These are phyloP conservation scores for Myriosclerotinia curreyana DNA, from an alignment of 2,329 filamentous ascomycete species.

Conservation along the genomic window DNA sequence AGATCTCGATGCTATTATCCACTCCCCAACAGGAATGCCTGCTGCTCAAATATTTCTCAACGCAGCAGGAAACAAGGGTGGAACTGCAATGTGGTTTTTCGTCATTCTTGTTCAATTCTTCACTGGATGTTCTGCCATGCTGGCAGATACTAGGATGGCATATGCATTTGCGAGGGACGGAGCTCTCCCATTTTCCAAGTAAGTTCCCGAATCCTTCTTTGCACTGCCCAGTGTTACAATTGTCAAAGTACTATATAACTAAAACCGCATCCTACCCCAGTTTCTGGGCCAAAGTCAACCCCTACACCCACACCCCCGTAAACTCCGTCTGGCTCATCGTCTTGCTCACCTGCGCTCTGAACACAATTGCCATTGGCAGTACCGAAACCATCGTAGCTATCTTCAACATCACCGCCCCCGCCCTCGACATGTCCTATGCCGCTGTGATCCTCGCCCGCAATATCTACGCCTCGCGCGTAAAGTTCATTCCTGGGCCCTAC, in stretches of 20 bases:
- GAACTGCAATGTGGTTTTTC: conserved; percentile 59
- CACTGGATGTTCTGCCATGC: conserved; percentile 60
- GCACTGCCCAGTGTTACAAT: neutral
- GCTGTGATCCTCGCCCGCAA: conserved; percentile 52
- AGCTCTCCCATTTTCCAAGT: conserved; percentile 58
- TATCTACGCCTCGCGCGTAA: conserved; percentile 30
- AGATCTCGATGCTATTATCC: conserved; percentile 55
- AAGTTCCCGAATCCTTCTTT: conserved; percentile 1
- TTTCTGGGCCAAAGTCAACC: conserved; percentile 52
- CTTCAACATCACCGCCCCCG: conserved; percentile 52
- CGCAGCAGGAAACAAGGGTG: conserved; percentile 54
- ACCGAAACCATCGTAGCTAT: conserved; percentile 51
- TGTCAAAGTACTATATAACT: neutral
- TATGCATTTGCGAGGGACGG: conserved; percentile 60
- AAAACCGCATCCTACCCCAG: conserved; percentile 35
- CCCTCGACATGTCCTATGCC: conserved; percentile 53
- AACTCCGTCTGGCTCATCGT: conserved; percentile 64
- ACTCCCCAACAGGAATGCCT: conserved; percentile 57
- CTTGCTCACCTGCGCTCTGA: conserved; percentile 51
- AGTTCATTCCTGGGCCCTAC: conserved; percentile 48
- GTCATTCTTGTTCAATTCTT: conserved; percentile 63
- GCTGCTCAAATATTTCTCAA: conserved; percentile 60
- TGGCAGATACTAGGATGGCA: conserved; percentile 61
- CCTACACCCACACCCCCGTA: conserved; percentile 55
- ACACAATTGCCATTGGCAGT: conserved; percentile 51